phyloP scores from a whole-genome alignment of 108 stramenopile species.

The Epithemia pelagica region DNA sequence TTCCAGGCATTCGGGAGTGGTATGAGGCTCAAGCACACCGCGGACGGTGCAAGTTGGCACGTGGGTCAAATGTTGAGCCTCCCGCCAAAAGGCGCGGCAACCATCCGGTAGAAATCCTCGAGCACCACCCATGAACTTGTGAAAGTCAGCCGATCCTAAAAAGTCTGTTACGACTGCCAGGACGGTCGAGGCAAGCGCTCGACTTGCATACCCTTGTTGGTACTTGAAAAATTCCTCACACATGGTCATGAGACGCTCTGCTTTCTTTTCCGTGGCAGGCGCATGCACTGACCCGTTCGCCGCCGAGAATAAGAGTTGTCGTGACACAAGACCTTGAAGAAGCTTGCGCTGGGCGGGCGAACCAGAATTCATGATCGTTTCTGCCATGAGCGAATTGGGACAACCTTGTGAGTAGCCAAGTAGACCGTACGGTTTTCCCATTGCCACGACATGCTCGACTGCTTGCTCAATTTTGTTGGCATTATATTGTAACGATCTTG shows the following conservation, averaged over 20 bases:
- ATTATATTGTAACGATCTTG: slow-evolving; percentile 80
- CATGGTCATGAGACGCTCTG: slow-evolving; percentile 72
- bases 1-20: slow-evolving; percentile 80
- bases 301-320: slow-evolving; percentile 81
- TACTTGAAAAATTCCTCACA: slow-evolving; percentile 84
- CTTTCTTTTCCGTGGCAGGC: slow-evolving; percentile 69
- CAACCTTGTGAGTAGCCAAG: slow-evolving; percentile 87
- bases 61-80: slow-evolving; percentile 73
- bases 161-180: slow-evolving; percentile 48
- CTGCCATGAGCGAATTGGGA: slow-evolving; percentile 78
- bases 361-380: slow-evolving; percentile 68
- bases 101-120: slow-evolving; percentile 68
- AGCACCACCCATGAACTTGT: slow-evolving; percentile 79
- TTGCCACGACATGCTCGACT: slow-evolving; percentile 44
- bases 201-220: slow-evolving; percentile 82
- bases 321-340: slow-evolving; percentile 59
- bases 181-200: slow-evolving; percentile 65
- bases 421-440: slow-evolving; percentile 28
- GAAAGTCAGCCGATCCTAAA: slow-evolving; percentile 76
- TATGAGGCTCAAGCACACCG: slow-evolving; percentile 79
- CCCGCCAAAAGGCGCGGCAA: slow-evolving; percentile 76
- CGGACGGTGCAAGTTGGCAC: slow-evolving; percentile 77
- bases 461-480: slow-evolving; percentile 69
- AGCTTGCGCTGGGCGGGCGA: slow-evolving; percentile 68
- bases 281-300: slow-evolving; percentile 85